Evolutionary conservation across 176 grass and related monocot species (phyloP).

Genomic region (Zoysia pacifica): DNA sequence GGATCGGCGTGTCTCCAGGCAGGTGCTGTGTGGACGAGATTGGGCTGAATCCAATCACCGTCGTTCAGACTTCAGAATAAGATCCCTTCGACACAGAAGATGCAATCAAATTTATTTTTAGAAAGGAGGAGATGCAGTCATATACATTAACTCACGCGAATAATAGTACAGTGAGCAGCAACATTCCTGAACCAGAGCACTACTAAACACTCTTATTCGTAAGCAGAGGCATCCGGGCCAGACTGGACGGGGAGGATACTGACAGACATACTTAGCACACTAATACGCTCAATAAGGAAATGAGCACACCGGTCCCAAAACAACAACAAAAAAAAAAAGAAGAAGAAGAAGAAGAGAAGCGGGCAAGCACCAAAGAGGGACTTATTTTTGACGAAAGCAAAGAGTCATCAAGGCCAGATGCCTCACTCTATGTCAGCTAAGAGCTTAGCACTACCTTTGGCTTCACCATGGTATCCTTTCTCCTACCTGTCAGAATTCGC

Average conservation of each 20-base stretch:
- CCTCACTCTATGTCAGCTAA: slow-evolving; percentile 27
- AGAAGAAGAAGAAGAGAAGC: neutral
- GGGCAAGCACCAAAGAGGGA: neutral
- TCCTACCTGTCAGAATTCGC: slow-evolving; percentile 66
- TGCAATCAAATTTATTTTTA: neutral
- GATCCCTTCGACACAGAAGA: neutral
- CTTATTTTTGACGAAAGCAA: neutral
- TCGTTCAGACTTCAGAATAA: slow-evolving; percentile 3
- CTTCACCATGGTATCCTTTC: slow-evolving; percentile 55
- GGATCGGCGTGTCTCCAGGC: too few species aligned
- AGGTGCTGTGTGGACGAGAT: too few species aligned
- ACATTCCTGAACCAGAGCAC: neutral
- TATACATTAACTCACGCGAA: neutral
- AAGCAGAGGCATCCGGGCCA: neutral
- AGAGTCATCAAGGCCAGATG: neutral
- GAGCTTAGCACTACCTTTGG: slow-evolving; percentile 37
- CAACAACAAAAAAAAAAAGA: neutral
- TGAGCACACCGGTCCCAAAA: slow-evolving; percentile 17
- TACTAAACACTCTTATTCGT: neutral
- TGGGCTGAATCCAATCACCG: too few species aligned
- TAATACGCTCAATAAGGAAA: slow-evolving; percentile 18
- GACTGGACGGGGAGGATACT: neutral
- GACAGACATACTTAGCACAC: neutral
- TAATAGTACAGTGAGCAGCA: neutral
- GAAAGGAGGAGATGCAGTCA: neutral